These are phyloP conservation scores for Dryas alaskensis DNA, from an alignment of 306 rosid species.

Conservation along the genomic window DNA sequence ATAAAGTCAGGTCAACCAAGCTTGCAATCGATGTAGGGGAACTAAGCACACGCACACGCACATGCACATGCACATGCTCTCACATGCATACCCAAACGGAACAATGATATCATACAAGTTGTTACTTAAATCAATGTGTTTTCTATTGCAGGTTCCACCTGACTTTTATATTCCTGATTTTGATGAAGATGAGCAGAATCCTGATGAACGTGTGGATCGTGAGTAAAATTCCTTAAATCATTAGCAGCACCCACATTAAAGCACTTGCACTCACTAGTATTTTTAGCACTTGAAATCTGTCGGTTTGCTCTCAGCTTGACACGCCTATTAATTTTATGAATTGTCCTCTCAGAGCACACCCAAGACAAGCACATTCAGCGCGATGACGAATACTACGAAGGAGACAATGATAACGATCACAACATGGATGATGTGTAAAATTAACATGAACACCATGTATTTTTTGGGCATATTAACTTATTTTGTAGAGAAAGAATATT, in stretches of 20 bases:
- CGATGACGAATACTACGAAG: slow-evolving; percentile 87
- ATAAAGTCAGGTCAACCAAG: not conserved
- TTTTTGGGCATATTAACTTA: not conserved
- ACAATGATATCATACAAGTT: not conserved
- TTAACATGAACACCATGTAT: slow-evolving; percentile 1
- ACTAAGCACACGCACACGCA: not conserved
- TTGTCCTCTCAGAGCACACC: slow-evolving; percentile 60
- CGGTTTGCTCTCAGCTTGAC: not conserved
- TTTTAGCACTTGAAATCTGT: not conserved
- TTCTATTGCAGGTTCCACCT: slow-evolving; percentile 77
- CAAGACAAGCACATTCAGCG: slow-evolving; percentile 93
- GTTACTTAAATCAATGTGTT: slow-evolving; percentile 6
- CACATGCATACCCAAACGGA: not conserved
- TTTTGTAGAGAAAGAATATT: not conserved
- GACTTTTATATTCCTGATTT: slow-evolving; percentile 92
- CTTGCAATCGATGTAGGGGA: not conserved
- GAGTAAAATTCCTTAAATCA: slow-evolving; percentile 31
- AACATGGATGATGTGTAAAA: slow-evolving; percentile 62
- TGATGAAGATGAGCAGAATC: slow-evolving; percentile 90
- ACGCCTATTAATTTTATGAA: not conserved
- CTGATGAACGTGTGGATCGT: slow-evolving; percentile 94
- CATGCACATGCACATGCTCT: not conserved
- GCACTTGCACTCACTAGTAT: not conserved
- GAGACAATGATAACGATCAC: slow-evolving; percentile 85
- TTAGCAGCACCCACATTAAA: not conserved